Percentiles rank a stretch among this genome's conserved stretches.
These are phyloP conservation scores for Capsella bursapastoris DNA, from an alignment of 345 rosid species.

Conservation along the genomic window DNA sequence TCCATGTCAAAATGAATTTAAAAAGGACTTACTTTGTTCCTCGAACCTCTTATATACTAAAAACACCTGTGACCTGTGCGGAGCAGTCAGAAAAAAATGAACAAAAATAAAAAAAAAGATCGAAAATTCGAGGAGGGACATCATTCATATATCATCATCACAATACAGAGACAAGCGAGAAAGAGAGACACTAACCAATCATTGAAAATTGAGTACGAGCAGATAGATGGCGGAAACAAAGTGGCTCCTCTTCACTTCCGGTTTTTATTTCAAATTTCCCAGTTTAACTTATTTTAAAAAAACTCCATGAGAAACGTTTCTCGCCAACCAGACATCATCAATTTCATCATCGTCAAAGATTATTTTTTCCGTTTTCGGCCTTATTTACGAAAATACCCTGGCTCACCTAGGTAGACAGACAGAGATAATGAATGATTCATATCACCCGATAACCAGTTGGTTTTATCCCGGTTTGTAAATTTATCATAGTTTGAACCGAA, in stretches of 20 bases:
- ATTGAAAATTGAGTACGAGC: conserved; percentile 16
- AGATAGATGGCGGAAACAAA: conserved; percentile 1
- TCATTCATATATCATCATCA: background rate
- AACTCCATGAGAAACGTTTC: background rate
- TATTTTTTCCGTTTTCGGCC: background rate
- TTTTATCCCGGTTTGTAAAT: conserved; percentile 18
- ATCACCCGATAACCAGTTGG: conserved; percentile 34
- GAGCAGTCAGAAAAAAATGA: background rate
- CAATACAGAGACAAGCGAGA: background rate
- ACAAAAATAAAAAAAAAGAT: no score
- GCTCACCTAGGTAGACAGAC: background rate
- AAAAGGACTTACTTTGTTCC: conserved; percentile 26
- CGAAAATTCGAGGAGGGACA: background rate
- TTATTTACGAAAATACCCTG: conserved; percentile 28
- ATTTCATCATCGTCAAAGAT: background rate
- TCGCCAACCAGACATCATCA: conserved; percentile 39
- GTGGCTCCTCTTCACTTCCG: conserved; percentile 2
- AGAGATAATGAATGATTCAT: conserved; percentile 16
- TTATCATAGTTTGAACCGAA: background rate
- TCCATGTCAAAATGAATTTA: conserved; percentile 54
- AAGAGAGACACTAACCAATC: conserved; percentile 46
- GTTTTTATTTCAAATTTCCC: background rate
- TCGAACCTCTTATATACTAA: background rate
- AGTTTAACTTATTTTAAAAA: background rate
- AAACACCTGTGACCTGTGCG: background rate